Evolutionary conservation across 2,329 filamentous ascomycete species (phyloP), one percentile per base, ranked within the genome.

Genomic region (Microcyclospora tardicrescens): DNA sequence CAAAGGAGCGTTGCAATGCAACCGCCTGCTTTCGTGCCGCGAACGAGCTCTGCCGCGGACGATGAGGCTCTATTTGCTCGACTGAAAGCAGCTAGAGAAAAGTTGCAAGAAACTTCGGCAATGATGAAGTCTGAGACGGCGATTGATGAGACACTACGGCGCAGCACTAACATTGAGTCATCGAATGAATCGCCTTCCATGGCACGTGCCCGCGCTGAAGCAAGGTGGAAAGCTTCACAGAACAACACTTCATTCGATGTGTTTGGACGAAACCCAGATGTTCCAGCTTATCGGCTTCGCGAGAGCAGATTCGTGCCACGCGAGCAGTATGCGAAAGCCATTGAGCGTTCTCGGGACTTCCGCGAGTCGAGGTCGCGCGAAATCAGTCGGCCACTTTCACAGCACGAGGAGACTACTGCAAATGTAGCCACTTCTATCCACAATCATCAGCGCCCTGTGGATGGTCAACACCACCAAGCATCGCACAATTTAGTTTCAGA

Each of bases 271-370:
- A 35, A 36, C n/a, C 45, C 41, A 2, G 49, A 55, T 14, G 49
- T 59, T 2, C 58, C 58, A 14, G 58, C 57, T 14, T 61, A 61
- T 40, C 44, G 57, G 14, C 39, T 55, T 11, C 49, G 58, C 10
- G 56, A 60, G 38, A 59, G 55, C 49, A 53, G 47, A 30, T 61
- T 61, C 33, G 56, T 61, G 9, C 54, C 58, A 5, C 49, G 55
- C 9, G 56, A 59, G 38, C 47, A 58, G 6, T 60, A 61, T 36
- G 49, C 45, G 3, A 43, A 47, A n/a, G 56, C 57, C 2, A 50
- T 56, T n/a, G 53, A 58, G 31, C 52, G 51, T 28, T 49, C 58
- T 10, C 53, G 45, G 15, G 49, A 55, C 38, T 47, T 57, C 13
- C 44, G 51, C 10, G 35, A 29, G 10, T 43, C 46, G 13, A 34